Evolutionary conservation across 2,329 filamentous ascomycete genomes (phyloP), one percentile per base, ranked within the genome.

Genomic region (Macrophomina tecta): DNA sequence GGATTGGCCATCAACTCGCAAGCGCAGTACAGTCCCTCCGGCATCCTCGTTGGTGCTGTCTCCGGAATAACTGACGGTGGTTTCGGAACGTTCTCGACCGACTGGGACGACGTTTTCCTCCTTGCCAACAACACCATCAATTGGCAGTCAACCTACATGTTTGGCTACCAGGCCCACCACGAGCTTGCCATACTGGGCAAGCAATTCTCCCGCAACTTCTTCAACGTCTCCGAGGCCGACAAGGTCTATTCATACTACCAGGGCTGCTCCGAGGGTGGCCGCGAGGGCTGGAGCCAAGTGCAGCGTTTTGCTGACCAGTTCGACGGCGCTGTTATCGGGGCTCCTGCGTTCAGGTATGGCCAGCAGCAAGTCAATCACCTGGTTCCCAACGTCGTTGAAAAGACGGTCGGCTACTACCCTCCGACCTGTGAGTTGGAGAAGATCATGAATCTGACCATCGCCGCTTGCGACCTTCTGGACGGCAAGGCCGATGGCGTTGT

Each of bases 401-500:
- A 76, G 64, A 77, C 74, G 0, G 66, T 77, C 7, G 74, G 73
- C 63, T 84, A 84, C 70, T 80, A 74, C 65, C 82, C 78, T 14
- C 77, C 75, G 14, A 76, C 78, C 11, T 83, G 82, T 69, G 83
- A 84, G 61, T 70, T 87, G n/a, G 76, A 79, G 6, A 82, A 81
- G 70, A 86, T 87, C 55, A 79, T 84, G 28, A 87, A 86, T 70
- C 77, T 79, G 40, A 87, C 85, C 4, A 86, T 88, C 55, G 76
- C 77, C 1, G 81, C 81, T 38, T 88, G 86, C 61, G 86, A 88
- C 68, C 75, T 80, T 7, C 76, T 88, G 4, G 86, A 88, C 66
- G 86, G 86, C 4, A 79, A 79, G 52, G 80, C 78, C 0, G 86
- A 88, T 65, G 85, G 85, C 16, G 83, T 88, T 4, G 79, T 88